These are phyloP conservation scores for Auricularia cornea DNA, from an alignment of 768 basidiomycete genomes.

Conservation along the genomic window DNA sequence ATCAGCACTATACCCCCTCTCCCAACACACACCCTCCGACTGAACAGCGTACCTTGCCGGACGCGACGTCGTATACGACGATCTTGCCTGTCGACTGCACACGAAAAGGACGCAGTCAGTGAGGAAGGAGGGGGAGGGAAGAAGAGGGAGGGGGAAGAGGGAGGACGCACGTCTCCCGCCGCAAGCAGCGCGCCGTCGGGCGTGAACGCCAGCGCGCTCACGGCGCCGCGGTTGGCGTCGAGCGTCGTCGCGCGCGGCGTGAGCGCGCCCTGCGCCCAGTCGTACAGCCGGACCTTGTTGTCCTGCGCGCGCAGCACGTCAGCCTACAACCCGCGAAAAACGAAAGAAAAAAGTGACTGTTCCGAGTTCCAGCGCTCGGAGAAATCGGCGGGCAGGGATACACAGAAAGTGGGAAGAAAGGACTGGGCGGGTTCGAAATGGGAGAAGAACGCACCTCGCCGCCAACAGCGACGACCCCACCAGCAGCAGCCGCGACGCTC, in stretches of 20 bases:
- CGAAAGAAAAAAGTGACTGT: too few species aligned
- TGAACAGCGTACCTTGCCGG: conserved; percentile 44
- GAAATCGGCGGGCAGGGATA: too few species aligned
- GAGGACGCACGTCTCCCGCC: conserved; percentile 70
- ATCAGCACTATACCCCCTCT: neutral
- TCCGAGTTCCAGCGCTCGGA: too few species aligned
- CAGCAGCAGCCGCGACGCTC: conserved; percentile 46
- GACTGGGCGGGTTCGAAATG: too few species aligned
- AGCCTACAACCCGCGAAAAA: neutral
- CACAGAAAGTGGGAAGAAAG: too few species aligned
- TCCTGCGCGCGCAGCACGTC: conserved; percentile 46
- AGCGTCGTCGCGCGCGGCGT: conserved; percentile 43
- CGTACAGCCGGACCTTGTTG: conserved; percentile 62
- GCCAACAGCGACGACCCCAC: conserved; percentile 66
- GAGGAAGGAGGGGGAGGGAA: neutral
- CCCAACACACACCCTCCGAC: too few species aligned
- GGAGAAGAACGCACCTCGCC: conserved; percentile 52
- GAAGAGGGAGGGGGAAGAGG: neutral
- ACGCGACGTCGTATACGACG: conserved; percentile 60
- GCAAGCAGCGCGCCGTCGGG: conserved; percentile 68
- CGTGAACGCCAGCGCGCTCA: conserved; percentile 74
- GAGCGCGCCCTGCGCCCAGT: conserved; percentile 53
- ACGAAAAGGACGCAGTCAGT: too few species aligned
- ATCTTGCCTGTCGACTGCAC: conserved; percentile 76
- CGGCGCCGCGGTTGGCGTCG: conserved; percentile 58